These are phyloP conservation scores for Andrographis paniculata DNA, from an alignment of 305 asterid species.

Conservation along the genomic window DNA sequence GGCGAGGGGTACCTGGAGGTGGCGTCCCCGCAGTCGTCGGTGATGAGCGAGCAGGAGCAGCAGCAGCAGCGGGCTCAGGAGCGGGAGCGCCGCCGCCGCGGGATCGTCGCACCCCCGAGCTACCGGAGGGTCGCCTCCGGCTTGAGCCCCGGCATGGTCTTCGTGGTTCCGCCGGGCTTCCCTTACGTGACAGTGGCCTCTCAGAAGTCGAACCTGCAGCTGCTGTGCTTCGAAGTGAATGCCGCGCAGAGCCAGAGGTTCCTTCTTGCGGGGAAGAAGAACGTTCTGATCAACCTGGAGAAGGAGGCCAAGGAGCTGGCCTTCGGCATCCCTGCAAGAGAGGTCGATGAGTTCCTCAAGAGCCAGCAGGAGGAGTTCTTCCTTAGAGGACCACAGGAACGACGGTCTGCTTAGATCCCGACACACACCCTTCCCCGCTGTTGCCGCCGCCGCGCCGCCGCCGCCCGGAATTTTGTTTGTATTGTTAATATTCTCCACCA, in stretches of 20 bases:
- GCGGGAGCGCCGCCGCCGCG: slow-evolving; percentile 22
- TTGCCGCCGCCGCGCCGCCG: no score
- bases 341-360: slow-evolving; percentile 49
- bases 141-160: slow-evolving; percentile 36
- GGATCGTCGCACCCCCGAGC: slow-evolving; percentile 21
- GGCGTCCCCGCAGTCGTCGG: slow-evolving; percentile 59
- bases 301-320: slow-evolving; percentile 57
- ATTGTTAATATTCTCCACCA: no score
- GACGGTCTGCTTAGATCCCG: slow-evolving; percentile 7
- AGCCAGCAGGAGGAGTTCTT: slow-evolving; percentile 48
- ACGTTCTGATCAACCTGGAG: slow-evolving; percentile 40
- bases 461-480: no score
- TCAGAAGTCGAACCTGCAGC: slow-evolving; percentile 33
- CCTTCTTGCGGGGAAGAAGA: slow-evolving; percentile 55
- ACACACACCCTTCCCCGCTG: no score
- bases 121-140: slow-evolving; percentile 40
- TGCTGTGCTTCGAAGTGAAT: slow-evolving; percentile 43
- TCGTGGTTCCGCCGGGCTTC: slow-evolving; percentile 62
- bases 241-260: slow-evolving; percentile 27
- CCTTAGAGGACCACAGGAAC: slow-evolving; percentile 52
- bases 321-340: slow-evolving; percentile 46
- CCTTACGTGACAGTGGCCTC: slow-evolving; percentile 54
- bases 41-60: slow-evolving; percentile 8
- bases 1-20: slow-evolving; percentile 69
- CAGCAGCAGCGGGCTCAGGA: neutral